Conservation (phyloP, 306 rosid species). For the Trifolium repens region DNA sequence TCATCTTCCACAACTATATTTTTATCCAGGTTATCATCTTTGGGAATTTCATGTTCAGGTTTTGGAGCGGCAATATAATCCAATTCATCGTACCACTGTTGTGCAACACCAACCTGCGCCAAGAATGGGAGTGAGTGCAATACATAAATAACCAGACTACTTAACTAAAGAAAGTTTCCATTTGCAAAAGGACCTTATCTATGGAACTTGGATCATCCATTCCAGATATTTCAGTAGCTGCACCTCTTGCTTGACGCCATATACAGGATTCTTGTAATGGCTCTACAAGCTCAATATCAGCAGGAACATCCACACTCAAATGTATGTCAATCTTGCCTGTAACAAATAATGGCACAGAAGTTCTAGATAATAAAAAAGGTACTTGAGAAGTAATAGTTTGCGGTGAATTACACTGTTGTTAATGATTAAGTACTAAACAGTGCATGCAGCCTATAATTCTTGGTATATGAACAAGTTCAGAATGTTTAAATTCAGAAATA, state of each 20-base stretch:
- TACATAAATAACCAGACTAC: conserved; percentile 17
- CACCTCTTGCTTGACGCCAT: conserved; percentile 89
- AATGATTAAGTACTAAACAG: background rate
- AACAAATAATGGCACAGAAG: conserved; percentile 27
- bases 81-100: conserved; percentile 84
- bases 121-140: conserved; percentile 41
- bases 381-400: conserved; percentile 4
- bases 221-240: conserved; percentile 65
- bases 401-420: background rate
- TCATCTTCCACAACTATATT: conserved; percentile 51
- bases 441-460: conserved; percentile 45
- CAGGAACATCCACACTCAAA: conserved; percentile 63
- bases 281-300: conserved; percentile 74
- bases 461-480: background rate
- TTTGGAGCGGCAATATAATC: conserved; percentile 66
- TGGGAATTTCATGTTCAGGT: conserved; percentile 54
- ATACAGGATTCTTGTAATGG: conserved; percentile 73
- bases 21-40: conserved; percentile 41
- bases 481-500: conserved; percentile 41
- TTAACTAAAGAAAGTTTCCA: conserved; percentile 18
- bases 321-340: conserved; percentile 72
- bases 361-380: conserved; percentile 10
- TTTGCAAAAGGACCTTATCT: conserved; percentile 59
- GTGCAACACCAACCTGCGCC: conserved; percentile 76
- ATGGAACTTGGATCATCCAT: conserved; percentile 57